Evolutionary conservation across 1,139 yeast genomes (phyloP).

Genomic region (Yamadazyma friedrichii): DNA sequence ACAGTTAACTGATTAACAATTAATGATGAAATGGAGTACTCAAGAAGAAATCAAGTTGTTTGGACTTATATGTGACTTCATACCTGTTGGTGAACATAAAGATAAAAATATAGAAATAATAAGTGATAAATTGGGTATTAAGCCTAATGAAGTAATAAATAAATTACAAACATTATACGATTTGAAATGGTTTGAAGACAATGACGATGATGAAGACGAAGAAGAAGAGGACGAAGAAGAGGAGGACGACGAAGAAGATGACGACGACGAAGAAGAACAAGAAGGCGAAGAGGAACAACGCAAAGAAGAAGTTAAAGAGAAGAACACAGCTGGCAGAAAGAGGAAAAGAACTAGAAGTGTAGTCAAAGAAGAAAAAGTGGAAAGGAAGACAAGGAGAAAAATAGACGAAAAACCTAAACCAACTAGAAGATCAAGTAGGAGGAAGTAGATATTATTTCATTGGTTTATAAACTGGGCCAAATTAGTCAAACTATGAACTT

Average conservation of each 20-base stretch:
- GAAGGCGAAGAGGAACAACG: not conserved
- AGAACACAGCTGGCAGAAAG: not conserved
- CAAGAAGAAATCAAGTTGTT: conserved; percentile 69
- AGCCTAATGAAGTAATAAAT: conserved; percentile 54
- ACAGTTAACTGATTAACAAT: too few species aligned
- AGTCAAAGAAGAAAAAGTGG: not conserved
- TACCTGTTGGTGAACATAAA: conserved; percentile 62
- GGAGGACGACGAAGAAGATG: conserved; percentile 7
- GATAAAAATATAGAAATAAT: conserved; percentile 60
- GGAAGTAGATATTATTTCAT: not conserved
- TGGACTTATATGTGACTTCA: conserved; percentile 63
- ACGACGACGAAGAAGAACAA: conserved; percentile 1
- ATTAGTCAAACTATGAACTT: too few species aligned
- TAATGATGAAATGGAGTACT: conserved; percentile 44
- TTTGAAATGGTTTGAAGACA: conserved; percentile 58
- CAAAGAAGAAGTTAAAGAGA: not conserved
- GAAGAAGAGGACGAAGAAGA: conserved; percentile 11
- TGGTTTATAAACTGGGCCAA: too few species aligned
- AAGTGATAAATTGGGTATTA: conserved; percentile 40
- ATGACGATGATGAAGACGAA: conserved; percentile 36
- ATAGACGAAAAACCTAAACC: conserved; percentile 1
- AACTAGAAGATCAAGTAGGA: conserved; percentile 2
- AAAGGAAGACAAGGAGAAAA: not conserved
- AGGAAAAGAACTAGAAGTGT: conserved; percentile 1
- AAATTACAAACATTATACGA: conserved; percentile 56